Evolutionary conservation across 176 grass and related monocot species (phyloP).

Genomic region (Ananas comosus): DNA sequence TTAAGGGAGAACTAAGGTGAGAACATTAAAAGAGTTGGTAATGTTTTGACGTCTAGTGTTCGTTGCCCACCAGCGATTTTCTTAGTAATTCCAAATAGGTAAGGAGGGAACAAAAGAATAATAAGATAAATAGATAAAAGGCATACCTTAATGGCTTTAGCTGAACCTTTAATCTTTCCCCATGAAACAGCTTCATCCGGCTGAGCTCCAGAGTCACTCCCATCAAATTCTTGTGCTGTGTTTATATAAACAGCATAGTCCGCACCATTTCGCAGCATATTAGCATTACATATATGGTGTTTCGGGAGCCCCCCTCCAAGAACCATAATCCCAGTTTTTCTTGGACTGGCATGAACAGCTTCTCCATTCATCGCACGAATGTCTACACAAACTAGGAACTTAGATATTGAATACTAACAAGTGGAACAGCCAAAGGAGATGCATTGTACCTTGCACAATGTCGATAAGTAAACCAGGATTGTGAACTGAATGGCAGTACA

Average conservation of each 20-base stretch:
- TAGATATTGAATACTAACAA: background rate
- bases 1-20: too few species aligned
- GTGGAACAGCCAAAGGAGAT: slow-evolving; percentile 3
- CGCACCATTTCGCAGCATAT: slow-evolving; percentile 92
- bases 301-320: slow-evolving; percentile 86
- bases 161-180: slow-evolving; percentile 96
- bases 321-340: slow-evolving; percentile 84
- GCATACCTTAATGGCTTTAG: slow-evolving; percentile 74
- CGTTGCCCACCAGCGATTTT: background rate
- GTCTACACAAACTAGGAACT: slow-evolving; percentile 34
- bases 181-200: slow-evolving; percentile 97
- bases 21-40: too few species aligned
- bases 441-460: slow-evolving; percentile 74
- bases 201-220: slow-evolving; percentile 84
- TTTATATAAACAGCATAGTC: slow-evolving; percentile 96
- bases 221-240: slow-evolving; percentile 96
- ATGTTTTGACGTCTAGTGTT: too few species aligned
- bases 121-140: background rate
- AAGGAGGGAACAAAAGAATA: background rate
- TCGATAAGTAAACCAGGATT: slow-evolving; percentile 90
- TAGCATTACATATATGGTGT: slow-evolving; percentile 97
- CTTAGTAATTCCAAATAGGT: background rate
- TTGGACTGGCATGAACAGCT: slow-evolving; percentile 63
- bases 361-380: slow-evolving; percentile 86
- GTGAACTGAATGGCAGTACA: slow-evolving; percentile 80